phyloP scores from a whole-genome alignment of 495 filamentous ascomycete genomes.

The Talaromyces nanjingensis region DNA sequence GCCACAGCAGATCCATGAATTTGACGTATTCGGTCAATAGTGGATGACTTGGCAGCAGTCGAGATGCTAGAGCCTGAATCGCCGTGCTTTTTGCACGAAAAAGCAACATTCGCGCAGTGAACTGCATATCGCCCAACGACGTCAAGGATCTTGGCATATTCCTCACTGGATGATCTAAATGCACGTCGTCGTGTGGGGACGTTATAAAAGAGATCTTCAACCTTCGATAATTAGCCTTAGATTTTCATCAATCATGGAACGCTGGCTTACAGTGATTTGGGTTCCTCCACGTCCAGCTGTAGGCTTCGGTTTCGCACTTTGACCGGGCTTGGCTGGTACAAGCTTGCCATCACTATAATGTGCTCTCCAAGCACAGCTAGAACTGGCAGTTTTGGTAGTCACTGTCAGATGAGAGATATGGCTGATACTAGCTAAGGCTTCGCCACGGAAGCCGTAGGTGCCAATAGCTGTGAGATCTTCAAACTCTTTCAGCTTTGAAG shows the following conservation, averaged over 20 bases:
- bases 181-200: slow-evolving; percentile 81
- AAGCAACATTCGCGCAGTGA: slow-evolving; percentile 86
- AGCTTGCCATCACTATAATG: slow-evolving; percentile 82
- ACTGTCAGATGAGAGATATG: slow-evolving; percentile 95
- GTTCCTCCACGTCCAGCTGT: slow-evolving; percentile 89
- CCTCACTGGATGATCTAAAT: slow-evolving; percentile 87
- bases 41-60: slow-evolving; percentile 61
- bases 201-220: slow-evolving; percentile 97
- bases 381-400: slow-evolving; percentile 87
- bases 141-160: slow-evolving; percentile 97
- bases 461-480: slow-evolving; percentile 88
- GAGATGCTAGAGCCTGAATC: slow-evolving; percentile 77
- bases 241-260: background rate
- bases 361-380: slow-evolving; percentile 82
- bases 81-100: slow-evolving; percentile 95
- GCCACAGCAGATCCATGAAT: slow-evolving; percentile 83
- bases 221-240: slow-evolving; percentile 30
- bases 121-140: slow-evolving; percentile 90
- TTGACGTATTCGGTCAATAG: slow-evolving; percentile 78
- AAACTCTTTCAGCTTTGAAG: slow-evolving; percentile 90
- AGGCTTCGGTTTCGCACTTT: slow-evolving; percentile 80
- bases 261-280: slow-evolving; percentile 69
- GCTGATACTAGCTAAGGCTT: slow-evolving; percentile 96
- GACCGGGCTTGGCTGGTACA: slow-evolving; percentile 82
- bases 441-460: slow-evolving; percentile 96